Evolutionary conservation across 768 basidiomycete genomes (phyloP).

Genomic region (Hydnum rufescens): DNA sequence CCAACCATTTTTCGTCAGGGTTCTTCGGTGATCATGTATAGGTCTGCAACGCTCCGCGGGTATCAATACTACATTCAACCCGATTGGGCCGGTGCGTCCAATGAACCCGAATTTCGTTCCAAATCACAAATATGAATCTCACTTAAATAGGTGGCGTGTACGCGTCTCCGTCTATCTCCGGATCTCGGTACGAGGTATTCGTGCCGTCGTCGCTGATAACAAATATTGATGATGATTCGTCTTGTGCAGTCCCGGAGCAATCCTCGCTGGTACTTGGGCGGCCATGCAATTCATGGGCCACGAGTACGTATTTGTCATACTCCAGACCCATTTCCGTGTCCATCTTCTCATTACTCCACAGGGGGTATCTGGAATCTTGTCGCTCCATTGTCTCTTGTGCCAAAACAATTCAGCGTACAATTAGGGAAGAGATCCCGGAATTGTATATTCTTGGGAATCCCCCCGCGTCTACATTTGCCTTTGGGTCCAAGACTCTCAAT

Average conservation of each 20-base stretch:
- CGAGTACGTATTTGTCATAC: slow-evolving; percentile 30
- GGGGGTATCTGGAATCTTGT: slow-evolving; percentile 80
- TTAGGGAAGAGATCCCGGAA: slow-evolving; percentile 53
- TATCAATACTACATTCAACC: slow-evolving; percentile 79
- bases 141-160: slow-evolving; percentile 90
- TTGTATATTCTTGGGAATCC: slow-evolving; percentile 82
- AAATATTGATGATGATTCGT: neutral
- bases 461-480: slow-evolving; percentile 77
- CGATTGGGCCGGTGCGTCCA: slow-evolving; percentile 52
- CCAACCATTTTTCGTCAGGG: slow-evolving; percentile 47
- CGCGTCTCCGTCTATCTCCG: slow-evolving; percentile 73
- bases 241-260: slow-evolving; percentile 52
- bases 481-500: slow-evolving; percentile 47
- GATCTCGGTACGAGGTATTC: slow-evolving; percentile 44
- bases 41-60: slow-evolving; percentile 47
- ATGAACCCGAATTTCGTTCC: neutral
- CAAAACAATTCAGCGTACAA: slow-evolving; percentile 44
- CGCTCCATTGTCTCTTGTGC: slow-evolving; percentile 58
- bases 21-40: slow-evolving; percentile 91
- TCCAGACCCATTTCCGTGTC: slow-evolving; percentile 3
- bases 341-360: slow-evolving; percentile 15
- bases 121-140: neutral
- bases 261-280: slow-evolving; percentile 93
- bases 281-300: slow-evolving; percentile 87
- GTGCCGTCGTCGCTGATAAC: neutral